Base-by-base conservation (phyloP, 1,139 yeast species). In the Suhomyces bolitotheri region DNA sequence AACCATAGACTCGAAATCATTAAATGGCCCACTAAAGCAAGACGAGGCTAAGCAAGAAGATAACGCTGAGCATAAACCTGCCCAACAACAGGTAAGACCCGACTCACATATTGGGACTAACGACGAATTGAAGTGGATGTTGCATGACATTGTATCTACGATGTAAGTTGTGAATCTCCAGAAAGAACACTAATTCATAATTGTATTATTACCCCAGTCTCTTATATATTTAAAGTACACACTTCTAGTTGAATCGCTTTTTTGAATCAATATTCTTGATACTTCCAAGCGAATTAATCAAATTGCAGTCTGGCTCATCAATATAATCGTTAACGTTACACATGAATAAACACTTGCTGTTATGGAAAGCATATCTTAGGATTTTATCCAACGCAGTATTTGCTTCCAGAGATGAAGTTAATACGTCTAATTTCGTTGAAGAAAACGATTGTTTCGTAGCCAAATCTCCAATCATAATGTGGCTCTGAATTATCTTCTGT, bases 61-160 rank as follows among this genome's bases (percentile, higher is more conserved):
- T 32, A 40, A 44, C 25, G 37, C 41, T 23, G 44, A 34, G 22
- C 22, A 34, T 8, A 39, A 36, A 25, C 36, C 39, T 4, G 23
- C 34, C 13, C 33, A 26, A 17, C 35, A 43, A 11, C 53, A 45
- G 23, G 34, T 42, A 6, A 40, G 46, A 27, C 43, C 54, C 7
- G 56, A 53, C 29, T 49, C 62, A 7, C 77, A 75, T 50, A 62
- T 77, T 25, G 90, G 90, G 5, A 69, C 82, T 0, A 71, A 77
- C 16, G 84, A 82, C 44, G 94, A 84, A 53, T 62, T 84, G 44
- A 78, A 80, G 47, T 79, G 88, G 85, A 66, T 83, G 34, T 68
- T 84, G 28, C 82, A 79, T 58, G 90, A 82, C 43, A 59, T 71
- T 41, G 54, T 66, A 9, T 54, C 69, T 12, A 59, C 68, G 5